Base-by-base conservation (phyloP, 179 eudicot genomes). In the Carnegiea gigantea region DNA sequence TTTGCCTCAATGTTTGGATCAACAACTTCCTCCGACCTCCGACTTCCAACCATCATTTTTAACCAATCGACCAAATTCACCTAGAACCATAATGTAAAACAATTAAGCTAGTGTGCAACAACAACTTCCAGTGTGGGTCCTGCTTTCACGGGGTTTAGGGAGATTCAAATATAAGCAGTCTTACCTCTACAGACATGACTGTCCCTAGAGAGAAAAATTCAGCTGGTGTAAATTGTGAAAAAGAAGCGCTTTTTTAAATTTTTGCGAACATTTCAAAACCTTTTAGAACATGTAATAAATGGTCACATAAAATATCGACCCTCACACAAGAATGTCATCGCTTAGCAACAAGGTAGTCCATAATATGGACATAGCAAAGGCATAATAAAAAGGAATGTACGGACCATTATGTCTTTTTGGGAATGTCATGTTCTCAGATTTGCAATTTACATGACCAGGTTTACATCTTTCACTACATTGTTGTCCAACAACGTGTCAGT, bases 11-110 rank as follows among this genome's bases (percentile, higher is more conserved):
- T 92, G 80, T 85, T 92, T 48, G 97, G 91, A 82, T 94, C 98
- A 64, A 96, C 91, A 72, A 92, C 99, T 88, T 96, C 99, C 88
- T 94, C 99, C 7, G 97, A 91, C 26, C 97, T 90, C 87, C 98
- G 86, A 86, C 88, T 92, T 87, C 97, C 98, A 28, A 96, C 99
- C 99, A 96, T 96, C 95, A 92, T 92, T 89, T 96, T 96, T 77
- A 96, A 89, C 99, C 99, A 96, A 78, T 94, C 98, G 30, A 96
- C 98, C 86, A 96, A 87, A 87, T 96, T 96, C 53, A 94, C 95
- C 99, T 96, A 90, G 85, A 83, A 76, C 48, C 74, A 80, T 77
- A 57, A 79, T 10, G 57, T 18, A 24, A 74, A 65, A 33, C 13
- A 24, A 4, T 38, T 15, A n/a, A 49, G 8, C 38, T 49, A 44